These are phyloP conservation scores for Mycena sp. DNA, from an alignment of 1,284 basidiomycete genomes.

Conservation along the genomic window DNA sequence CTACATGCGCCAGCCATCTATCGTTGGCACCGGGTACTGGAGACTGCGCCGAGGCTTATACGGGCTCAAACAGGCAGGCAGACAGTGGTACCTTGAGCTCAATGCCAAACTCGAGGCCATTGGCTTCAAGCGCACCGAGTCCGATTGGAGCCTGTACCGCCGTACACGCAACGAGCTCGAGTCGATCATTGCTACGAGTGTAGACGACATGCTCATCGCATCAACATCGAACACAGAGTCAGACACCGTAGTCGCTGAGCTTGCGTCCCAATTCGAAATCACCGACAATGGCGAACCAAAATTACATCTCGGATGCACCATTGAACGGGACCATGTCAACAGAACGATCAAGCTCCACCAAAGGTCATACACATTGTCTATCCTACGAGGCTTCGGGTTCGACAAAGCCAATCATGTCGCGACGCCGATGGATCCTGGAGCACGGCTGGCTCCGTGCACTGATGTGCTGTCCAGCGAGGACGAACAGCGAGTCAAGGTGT, in stretches of 20 bases:
- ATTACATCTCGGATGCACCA: slow-evolving; percentile 42
- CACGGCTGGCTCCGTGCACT: no score
- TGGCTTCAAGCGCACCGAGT: slow-evolving; percentile 29
- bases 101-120: slow-evolving; percentile 19
- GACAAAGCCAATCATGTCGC: slow-evolving; percentile 33
- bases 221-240: slow-evolving; percentile 27
- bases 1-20: slow-evolving; percentile 35
- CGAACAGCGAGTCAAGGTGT: slow-evolving; percentile 11
- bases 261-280: slow-evolving; percentile 37
- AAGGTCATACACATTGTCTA: slow-evolving; percentile 36
- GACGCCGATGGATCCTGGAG: slow-evolving; percentile 37
- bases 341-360: slow-evolving; percentile 41
- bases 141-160: slow-evolving; percentile 36
- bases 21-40: slow-evolving; percentile 25
- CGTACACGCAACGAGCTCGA: slow-evolving; percentile 10
- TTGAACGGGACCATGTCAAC: slow-evolving; percentile 33
- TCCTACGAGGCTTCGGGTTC: slow-evolving; percentile 42
- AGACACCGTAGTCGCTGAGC: slow-evolving; percentile 27
- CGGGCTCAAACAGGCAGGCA: slow-evolving; percentile 35
- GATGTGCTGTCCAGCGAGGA: no score
- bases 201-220: no score
- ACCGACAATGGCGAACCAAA: no score
- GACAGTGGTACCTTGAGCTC: no score
- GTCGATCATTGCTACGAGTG: slow-evolving; percentile 19
- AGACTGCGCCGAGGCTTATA: slow-evolving; percentile 30